phyloP scores from a whole-genome alignment of 371 early-diverging fungal genomes.

The Globomyces sp. region DNA sequence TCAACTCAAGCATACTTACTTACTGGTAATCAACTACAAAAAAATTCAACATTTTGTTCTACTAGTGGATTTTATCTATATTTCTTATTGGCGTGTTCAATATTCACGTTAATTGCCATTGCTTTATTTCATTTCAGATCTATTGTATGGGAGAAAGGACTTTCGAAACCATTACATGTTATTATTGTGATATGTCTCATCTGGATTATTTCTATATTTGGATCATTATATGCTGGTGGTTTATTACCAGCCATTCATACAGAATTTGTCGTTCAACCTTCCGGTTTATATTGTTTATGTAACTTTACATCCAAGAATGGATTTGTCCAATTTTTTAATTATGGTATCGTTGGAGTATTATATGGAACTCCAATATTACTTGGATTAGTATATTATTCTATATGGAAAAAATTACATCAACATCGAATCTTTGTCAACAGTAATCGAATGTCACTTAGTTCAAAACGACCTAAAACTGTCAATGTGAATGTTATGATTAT shows the following conservation, averaged over 20 bases:
- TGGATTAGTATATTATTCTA: neutral
- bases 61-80: slow-evolving; percentile 4
- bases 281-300: slow-evolving; percentile 7
- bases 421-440: slow-evolving; percentile 3
- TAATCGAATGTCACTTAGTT: neutral
- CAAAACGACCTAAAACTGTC: neutral
- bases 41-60: neutral
- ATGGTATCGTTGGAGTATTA: slow-evolving; percentile 3
- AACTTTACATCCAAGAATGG: neutral
- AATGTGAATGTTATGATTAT: slow-evolving; percentile 13
- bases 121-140: slow-evolving; percentile 4
- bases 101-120: slow-evolving; percentile 16
- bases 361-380: slow-evolving; percentile 3
- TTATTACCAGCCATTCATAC: neutral
- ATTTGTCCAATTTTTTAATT: neutral
- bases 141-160: slow-evolving; percentile 12
- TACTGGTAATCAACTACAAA: neutral
- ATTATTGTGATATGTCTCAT: neutral
- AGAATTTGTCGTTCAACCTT: slow-evolving; percentile 4
- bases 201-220: slow-evolving; percentile 2
- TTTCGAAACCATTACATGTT: neutral
- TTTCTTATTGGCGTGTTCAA: slow-evolving; percentile 7
- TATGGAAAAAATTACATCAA: slow-evolving; percentile 12
- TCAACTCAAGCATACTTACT: slow-evolving; percentile 8
- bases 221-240: neutral